Evolutionary conservation across 73 alveolate species (phyloP), one percentile per base, ranked within the genome.

Genomic region (Blepharisma japonicum): DNA sequence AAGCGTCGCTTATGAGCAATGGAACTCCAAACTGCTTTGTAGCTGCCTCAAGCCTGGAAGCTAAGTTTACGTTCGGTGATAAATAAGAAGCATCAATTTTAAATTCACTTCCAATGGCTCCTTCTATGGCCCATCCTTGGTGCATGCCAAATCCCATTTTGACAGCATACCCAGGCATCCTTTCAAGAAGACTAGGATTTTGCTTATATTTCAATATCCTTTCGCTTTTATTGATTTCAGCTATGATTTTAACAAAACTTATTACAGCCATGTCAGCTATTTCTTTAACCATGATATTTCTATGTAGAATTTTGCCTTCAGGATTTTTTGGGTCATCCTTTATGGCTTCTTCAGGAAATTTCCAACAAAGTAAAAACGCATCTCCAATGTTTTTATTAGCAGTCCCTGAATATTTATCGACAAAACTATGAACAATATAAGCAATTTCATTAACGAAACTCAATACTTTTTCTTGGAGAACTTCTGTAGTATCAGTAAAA

Each of bases 371-470:
- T 48, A 94, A 79, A 80, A 94, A 94, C 47, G 97, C 96, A 80
- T 94, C 99, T 39, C 99, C 99, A 6, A 94, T 89, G 83, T 94
- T 94, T 85, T 94, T 94, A 81, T 94, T 94, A 2, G 97, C 94
- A 45, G 94, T 88, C 39, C 99, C 99, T 3, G 94, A 91, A 70
- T 79, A 91, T 45, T 83, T 83, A 72, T 87, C 94, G 25, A 91
- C 95, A 14, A 77, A 56, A 21, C 87, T 90, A 81, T 94, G 99
- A 21, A 92, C 97, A 32, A 94, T 87, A 56, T 94, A 97, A 39
- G 99, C 99, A 32, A 94, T 89, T 77, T 94, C 98, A 87, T 94
- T 94, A 18, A 92, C 99, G 80, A 90, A 94, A 6, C 80, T 81
- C 97, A 94, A 89, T 45, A 94, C 96, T 54, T 92, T 91, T 84